These are phyloP conservation scores for Coniosporium apollinis DNA, from an alignment of 495 filamentous ascomycete species.

Conservation along the genomic window DNA sequence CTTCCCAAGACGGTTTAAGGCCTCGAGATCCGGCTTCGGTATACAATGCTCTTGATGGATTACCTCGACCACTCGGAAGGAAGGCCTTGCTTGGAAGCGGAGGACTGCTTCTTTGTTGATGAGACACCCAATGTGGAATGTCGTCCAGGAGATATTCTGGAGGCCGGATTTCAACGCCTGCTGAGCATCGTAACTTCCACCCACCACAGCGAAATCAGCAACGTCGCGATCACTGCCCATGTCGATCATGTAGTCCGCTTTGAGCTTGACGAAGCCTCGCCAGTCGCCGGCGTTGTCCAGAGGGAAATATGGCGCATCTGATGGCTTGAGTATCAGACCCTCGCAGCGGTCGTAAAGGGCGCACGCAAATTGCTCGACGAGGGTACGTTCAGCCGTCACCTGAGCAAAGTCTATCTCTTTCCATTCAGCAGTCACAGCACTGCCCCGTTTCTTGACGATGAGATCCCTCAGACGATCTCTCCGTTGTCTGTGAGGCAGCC, in stretches of 20 bases:
- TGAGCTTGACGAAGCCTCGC: conserved; percentile 61
- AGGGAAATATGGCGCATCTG: conserved; percentile 58
- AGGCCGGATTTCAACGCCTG: conserved; percentile 33
- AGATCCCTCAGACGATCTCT: conserved; percentile 40
- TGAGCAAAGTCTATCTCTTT: conserved; percentile 44
- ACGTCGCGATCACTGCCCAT: conserved; percentile 75
- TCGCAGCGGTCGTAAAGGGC: conserved; percentile 51
- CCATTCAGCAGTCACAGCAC: conserved; percentile 43
- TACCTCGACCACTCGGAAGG: conserved; percentile 46
- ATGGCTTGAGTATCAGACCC: conserved; percentile 63
- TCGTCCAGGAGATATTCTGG: conserved; percentile 47
- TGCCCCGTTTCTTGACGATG: conserved; percentile 37
- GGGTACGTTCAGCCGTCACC: conserved; percentile 22
- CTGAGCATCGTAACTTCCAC: conserved; percentile 45
- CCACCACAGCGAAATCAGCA: conserved; percentile 64
- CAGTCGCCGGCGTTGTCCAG: conserved; percentile 9
- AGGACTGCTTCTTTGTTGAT: conserved; percentile 50
- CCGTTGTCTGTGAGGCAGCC: conserved; percentile 41
- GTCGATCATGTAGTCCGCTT: conserved; percentile 74
- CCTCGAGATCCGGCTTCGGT: conserved; percentile 28
- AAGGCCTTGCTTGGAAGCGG: conserved; percentile 34
- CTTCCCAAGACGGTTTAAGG: conserved; percentile 35
- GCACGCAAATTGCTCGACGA: conserved; percentile 46
- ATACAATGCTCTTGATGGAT: conserved; percentile 33
- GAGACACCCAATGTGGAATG: conserved; percentile 64